Evolutionary conservation across 1,139 yeast species (phyloP).

Genomic region (Pichia sp.): DNA sequence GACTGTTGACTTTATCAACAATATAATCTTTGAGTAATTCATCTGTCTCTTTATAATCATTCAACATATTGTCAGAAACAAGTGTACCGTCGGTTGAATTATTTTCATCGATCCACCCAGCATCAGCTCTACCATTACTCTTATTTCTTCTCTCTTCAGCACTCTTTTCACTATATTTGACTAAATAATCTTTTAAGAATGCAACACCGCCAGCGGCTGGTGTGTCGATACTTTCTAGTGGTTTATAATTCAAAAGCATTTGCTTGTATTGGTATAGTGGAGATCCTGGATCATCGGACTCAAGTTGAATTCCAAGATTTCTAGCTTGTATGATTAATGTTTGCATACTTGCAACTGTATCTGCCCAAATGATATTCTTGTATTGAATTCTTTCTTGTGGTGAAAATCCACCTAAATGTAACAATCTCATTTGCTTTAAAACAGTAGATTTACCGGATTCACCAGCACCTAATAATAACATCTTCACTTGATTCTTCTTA

Average conservation of each 20-base stretch:
- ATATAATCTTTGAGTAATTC: conserved; percentile 22
- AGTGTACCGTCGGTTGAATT: conserved; percentile 8
- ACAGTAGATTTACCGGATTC: conserved; percentile 97
- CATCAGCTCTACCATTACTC: conserved; percentile 56
- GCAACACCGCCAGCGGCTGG: conserved; percentile 67
- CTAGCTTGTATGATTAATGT: conserved; percentile 73
- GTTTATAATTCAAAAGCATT: conserved; percentile 53
- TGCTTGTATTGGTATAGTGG: conserved; percentile 47
- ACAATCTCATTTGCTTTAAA: conserved; percentile 82
- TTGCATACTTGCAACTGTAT: conserved; percentile 86
- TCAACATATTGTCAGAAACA: conserved; percentile 8
- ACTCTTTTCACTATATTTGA: conserved; percentile 57
- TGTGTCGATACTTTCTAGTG: conserved; percentile 61
- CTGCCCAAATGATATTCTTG: conserved; percentile 92
- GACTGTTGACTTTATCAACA: conserved; percentile 10
- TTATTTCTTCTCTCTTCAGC: conserved; percentile 47
- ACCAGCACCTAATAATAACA: conserved; percentile 86
- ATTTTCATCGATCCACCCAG: conserved; percentile 39
- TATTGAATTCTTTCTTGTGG: conserved; percentile 79
- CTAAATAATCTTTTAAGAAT: conserved; percentile 62
- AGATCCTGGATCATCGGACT: conserved; percentile 54
- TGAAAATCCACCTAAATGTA: conserved; percentile 86
- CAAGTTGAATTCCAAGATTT: conserved; percentile 55
- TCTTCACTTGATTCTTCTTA: conserved; percentile 55
- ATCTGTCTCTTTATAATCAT: conserved; percentile 22